phyloP scores from a whole-genome alignment of 2,329 filamentous ascomycete genomes.

The Whalleya microplaca region DNA sequence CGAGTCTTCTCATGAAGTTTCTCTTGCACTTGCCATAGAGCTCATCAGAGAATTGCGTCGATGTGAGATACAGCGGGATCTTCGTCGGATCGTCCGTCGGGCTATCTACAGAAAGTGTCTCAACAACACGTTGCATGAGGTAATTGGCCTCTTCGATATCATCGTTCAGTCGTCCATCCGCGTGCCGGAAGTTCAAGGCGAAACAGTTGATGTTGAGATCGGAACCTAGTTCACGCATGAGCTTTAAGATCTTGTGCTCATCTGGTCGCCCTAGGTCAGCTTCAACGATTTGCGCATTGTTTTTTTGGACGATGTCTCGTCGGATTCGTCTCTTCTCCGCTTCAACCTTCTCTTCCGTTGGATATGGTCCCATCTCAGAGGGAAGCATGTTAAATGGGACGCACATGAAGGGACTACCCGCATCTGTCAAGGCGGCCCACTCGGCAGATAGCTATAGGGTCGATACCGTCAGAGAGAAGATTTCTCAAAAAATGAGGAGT shows the following conservation, averaged over 20 bases:
- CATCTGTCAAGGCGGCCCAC: conserved; percentile 44
- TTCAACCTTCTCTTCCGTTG: conserved; percentile 35
- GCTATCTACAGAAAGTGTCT: conserved; percentile 46
- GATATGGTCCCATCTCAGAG: conserved; percentile 34
- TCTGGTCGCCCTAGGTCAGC: conserved; percentile 32
- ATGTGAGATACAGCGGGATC: conserved; percentile 50
- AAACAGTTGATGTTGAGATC: conserved; percentile 54
- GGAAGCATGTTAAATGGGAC: conserved; percentile 49
- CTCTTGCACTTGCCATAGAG: conserved; percentile 46
- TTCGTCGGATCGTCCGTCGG: conserved; percentile 43
- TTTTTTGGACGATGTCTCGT: conserved; percentile 42
- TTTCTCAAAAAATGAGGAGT: too few relatives aligned
- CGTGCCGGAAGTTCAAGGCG: conserved; percentile 46
- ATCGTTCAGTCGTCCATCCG: conserved; percentile 43
- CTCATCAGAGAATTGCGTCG: conserved; percentile 45
- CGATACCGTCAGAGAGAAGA: too few relatives aligned
- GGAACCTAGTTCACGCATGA: conserved; percentile 47
- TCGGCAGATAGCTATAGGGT: conserved; percentile 42
- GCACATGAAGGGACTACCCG: conserved; percentile 41
- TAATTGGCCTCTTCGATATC: conserved; percentile 54
- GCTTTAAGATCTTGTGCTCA: conserved; percentile 39
- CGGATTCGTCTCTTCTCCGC: conserved; percentile 45
- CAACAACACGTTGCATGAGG: conserved; percentile 49
- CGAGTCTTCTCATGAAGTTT: conserved; percentile 47
- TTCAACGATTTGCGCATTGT: conserved; percentile 41